Percentiles rank a stretch among this genome's conserved stretches.
These are phyloP conservation scores for Cylindrodendrum hubeiense DNA, from an alignment of 2,329 filamentous ascomycete species.

Conservation along the genomic window DNA sequence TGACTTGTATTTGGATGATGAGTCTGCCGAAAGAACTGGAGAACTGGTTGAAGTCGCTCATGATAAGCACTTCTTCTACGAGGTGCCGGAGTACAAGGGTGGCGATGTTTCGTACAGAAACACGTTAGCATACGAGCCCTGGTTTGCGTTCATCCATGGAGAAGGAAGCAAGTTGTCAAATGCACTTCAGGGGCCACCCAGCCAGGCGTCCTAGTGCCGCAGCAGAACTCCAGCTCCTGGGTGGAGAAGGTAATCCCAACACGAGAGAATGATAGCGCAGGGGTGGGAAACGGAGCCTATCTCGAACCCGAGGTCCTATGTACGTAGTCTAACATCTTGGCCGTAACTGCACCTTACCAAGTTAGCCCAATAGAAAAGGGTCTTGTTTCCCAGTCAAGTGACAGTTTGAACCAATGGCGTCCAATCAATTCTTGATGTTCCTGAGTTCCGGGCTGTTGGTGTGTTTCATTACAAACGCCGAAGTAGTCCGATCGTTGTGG, in stretches of 20 bases:
- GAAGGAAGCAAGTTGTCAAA: constrained; percentile 3
- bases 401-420: not conserved
- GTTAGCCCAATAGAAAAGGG: not conserved
- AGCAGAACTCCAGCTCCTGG: not conserved
- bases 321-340: too few relatives aligned
- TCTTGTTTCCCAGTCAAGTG: not conserved
- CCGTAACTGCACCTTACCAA: too few relatives aligned
- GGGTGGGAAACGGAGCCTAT: too few relatives aligned
- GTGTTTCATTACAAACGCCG: not conserved
- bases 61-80: constrained; percentile 22
- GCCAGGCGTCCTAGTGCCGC: not conserved
- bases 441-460: not conserved
- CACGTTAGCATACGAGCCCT: constrained; percentile 14
- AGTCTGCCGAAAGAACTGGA: not conserved
- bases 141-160: constrained; percentile 15
- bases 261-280: too few relatives aligned
- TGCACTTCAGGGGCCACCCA: constrained; percentile 11
- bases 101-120: constrained; percentile 15
- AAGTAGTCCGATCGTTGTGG: not conserved
- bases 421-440: not conserved
- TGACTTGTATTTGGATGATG: constrained; percentile 3
- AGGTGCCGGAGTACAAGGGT: constrained; percentile 17
- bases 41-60: constrained; percentile 18
- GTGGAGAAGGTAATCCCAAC: too few relatives aligned
- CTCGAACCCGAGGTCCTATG: too few relatives aligned